Base-by-base conservation (phyloP, 768 basidiomycete genomes). In the Kwoniella newhampshirensis region DNA sequence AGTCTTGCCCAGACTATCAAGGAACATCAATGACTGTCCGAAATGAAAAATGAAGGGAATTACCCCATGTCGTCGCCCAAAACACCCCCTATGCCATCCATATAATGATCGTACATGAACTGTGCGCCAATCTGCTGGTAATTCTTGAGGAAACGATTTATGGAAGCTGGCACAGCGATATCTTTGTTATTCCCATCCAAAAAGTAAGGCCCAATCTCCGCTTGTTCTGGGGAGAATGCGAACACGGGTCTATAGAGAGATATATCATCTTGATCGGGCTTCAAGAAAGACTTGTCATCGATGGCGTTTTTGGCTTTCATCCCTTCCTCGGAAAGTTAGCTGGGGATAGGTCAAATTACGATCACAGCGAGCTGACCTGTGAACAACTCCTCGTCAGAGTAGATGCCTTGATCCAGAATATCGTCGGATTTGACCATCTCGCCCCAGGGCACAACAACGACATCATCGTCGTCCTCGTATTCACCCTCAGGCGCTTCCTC, bases 21-120 rank as follows among this genome's bases (percentile, higher is more conserved):
- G n/a, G 21, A 36, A 59, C 48, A 41, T 36, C 37, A 39, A 25
- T n/a, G 4, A 39, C n/a, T 5, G n/a, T n/a, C n/a, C n/a, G n/a
- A 41, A 49, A 48, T 17, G 32, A 42, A 51, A n/a, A 32, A 7
- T 4, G n/a, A 26, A 75, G 75, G 23, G 61, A 86, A 85, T 60
- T 87, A 79, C 63, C 91, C 94, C 94, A 98, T 98, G 69, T 98
- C 94, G 72, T 98, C 94, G 4, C 94, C 94, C 3, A 98, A 81
- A 11, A 97, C 73, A 0, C 87, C 93, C 0, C 94, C 94, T 41
- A 80, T 79, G 0, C 81, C 82, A 62, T 86, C 78, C 26, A 79
- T 75, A 70, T 87, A 96, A 43, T 85, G 81, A 13, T 82, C 79
- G 77, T 83, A 96, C 46, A 97, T 82, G 76, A 97, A 97, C 39